Evolutionary conservation across 148 eudicot species (phyloP), one percentile per base, ranked within the genome.

Genomic region (Chenopodium formosanum): DNA sequence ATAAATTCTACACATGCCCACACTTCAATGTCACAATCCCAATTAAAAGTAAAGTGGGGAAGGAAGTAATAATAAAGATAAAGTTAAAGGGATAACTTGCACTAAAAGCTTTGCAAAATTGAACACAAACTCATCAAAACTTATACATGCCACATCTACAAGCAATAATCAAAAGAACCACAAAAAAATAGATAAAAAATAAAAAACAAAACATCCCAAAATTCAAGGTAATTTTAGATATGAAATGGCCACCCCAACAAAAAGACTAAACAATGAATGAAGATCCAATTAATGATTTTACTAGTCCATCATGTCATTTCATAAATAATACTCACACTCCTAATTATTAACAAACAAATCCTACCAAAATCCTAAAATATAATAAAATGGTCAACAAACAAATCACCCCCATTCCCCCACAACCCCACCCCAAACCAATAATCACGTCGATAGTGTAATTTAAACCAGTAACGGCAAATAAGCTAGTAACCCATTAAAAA

Each of bases 61-160:
- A n/a, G 77, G 32, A 32, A 47, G 6, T 9, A 13, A 19, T 17
- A 4, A 11, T n/a, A 22, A 73, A 73, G 72, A 31, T 47, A 74
- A 74, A 82, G 81, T 19, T 70, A 62, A 77, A 85, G 67, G 34
- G 74, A 67, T 76, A 78, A 78, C 84, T 85, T 73, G 86, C 78
- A 77, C 83, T 71, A 77, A 84, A 84, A 84, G 73, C 76, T 13
- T 84, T 22, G 83, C 63, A 56, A 67, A 83, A 83, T 23, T 34
- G 73, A 70, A 27, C 53, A 56, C 74, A 64, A n/a, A 17, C 50
- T 52, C 65, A 75, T 20, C 52, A 76, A 76, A 31, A 19, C 44
- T 70, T 37, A 44, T 64, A 40, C 44, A 46, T 75, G 44, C 46
- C 67, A 76, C 13, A 52, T 58, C 40, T 40, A 66, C 71, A 82